Evolutionary conservation across 106 monocot genomes (phyloP).

Genomic region (Allium fistulosum): DNA sequence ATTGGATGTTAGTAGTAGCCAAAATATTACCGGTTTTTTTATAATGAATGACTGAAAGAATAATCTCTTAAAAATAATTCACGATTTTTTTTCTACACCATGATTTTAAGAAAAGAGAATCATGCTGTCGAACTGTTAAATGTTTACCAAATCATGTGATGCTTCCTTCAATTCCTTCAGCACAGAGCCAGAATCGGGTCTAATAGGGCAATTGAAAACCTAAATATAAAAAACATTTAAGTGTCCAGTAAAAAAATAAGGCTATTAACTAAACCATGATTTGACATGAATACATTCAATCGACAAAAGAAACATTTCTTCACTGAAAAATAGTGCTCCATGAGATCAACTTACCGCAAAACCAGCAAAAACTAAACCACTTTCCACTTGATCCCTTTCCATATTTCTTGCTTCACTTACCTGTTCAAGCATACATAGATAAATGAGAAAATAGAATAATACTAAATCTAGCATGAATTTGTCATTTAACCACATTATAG

Average conservation of each 20-base stretch:
- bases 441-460: background rate
- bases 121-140: too few relatives aligned
- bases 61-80: too few relatives aligned
- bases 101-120: too few relatives aligned
- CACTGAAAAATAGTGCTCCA: background rate
- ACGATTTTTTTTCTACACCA: too few relatives aligned
- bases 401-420: slow-evolving; percentile 25
- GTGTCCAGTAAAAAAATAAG: background rate
- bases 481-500: slow-evolving; percentile 1
- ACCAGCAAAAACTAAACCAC: slow-evolving; percentile 21
- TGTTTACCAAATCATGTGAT: slow-evolving; percentile 67
- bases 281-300: background rate
- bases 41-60: too few relatives aligned
- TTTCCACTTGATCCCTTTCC: slow-evolving; percentile 25
- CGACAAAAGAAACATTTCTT: background rate
- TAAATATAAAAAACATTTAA: slow-evolving; percentile 18
- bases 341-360: slow-evolving; percentile 19
- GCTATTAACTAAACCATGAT: background rate
- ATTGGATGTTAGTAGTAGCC: too few relatives aligned
- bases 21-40: too few relatives aligned
- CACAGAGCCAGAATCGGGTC: slow-evolving; percentile 59
- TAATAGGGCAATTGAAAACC: slow-evolving; percentile 82
- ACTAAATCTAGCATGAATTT: background rate
- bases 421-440: slow-evolving; percentile 8
- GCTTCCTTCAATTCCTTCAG: slow-evolving; percentile 56